These are phyloP conservation scores for Podila clonocystis DNA, from an alignment of 192 early-diverging fungal genomes.

Conservation along the genomic window DNA sequence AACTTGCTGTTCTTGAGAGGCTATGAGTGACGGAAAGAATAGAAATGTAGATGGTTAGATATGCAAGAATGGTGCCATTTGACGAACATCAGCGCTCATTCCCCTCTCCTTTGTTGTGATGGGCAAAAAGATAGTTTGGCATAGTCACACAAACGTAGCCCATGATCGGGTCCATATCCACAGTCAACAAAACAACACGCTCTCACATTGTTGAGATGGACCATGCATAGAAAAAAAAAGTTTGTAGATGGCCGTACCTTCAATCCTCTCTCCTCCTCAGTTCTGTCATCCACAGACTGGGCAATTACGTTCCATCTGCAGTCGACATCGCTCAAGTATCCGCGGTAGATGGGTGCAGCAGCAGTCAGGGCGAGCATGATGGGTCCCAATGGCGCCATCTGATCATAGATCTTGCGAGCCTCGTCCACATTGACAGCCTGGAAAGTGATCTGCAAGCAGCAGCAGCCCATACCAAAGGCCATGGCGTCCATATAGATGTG, in stretches of 20 bases:
- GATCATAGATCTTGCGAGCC: conserved; percentile 94
- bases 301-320: conserved; percentile 98
- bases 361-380: conserved; percentile 96
- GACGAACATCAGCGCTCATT: conserved; percentile 12
- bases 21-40: conserved; percentile 37
- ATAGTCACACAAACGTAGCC: background rate
- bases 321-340: conserved; percentile 95
- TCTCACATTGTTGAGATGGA: background rate
- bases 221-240: background rate
- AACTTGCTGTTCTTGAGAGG: conserved; percentile 77
- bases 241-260: conserved; percentile 52
- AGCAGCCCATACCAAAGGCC: conserved; percentile 99
- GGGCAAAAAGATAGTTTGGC: background rate
- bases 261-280: conserved; percentile 87
- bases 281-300: conserved; percentile 92
- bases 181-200: background rate
- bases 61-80: conserved; percentile 51
- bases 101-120: background rate
- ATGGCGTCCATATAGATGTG: conserved; percentile 99
- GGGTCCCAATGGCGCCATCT: conserved; percentile 89
- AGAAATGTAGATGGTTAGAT: conserved; percentile 20
- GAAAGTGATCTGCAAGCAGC: conserved; percentile 97
- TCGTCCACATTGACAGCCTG: conserved; percentile 95
- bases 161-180: background rate
- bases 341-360: conserved; percentile 92